Percentiles rank a stretch among this genome's conserved stretches.
These are phyloP conservation scores for Batrachochytrium dendrobatidis DNA, from an alignment of 371 early-diverging fungal species.

Conservation along the genomic window DNA sequence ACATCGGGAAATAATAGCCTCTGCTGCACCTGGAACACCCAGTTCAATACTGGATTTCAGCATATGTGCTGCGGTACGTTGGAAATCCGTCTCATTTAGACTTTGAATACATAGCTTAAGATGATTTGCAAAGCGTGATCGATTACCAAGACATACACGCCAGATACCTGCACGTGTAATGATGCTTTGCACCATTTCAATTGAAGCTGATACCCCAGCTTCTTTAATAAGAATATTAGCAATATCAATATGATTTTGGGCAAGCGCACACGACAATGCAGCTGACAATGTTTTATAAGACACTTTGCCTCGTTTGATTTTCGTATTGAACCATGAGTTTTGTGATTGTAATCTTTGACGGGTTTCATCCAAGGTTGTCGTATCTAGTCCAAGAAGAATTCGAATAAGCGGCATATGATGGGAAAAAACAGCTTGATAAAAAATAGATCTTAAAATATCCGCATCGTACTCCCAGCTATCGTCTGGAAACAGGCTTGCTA, in stretches of 20 bases:
- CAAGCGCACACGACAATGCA: neutral
- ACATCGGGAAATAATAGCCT: neutral
- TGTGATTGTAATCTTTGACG: neutral
- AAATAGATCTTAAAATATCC: neutral
- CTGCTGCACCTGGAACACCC: neutral
- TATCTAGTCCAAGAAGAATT: neutral
- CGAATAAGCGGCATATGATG: conserved; percentile 1
- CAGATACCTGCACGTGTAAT: neutral
- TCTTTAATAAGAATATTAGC: neutral
- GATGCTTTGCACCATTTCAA: neutral
- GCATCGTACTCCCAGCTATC: neutral
- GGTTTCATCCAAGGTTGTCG: neutral
- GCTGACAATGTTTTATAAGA: neutral
- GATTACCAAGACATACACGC: neutral
- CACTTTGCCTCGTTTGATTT: neutral
- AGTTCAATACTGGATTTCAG: neutral
- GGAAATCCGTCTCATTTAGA: neutral
- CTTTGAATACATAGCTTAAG: neutral
- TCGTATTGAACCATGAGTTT: neutral
- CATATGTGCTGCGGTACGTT: neutral
- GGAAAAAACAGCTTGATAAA: neutral
- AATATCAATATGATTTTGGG: neutral
- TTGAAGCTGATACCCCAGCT: neutral
- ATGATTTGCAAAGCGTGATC: neutral
- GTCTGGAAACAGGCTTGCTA: neutral